These are phyloP conservation scores for Mycena polygramma DNA, from an alignment of 768 basidiomycete species.

Conservation along the genomic window DNA sequence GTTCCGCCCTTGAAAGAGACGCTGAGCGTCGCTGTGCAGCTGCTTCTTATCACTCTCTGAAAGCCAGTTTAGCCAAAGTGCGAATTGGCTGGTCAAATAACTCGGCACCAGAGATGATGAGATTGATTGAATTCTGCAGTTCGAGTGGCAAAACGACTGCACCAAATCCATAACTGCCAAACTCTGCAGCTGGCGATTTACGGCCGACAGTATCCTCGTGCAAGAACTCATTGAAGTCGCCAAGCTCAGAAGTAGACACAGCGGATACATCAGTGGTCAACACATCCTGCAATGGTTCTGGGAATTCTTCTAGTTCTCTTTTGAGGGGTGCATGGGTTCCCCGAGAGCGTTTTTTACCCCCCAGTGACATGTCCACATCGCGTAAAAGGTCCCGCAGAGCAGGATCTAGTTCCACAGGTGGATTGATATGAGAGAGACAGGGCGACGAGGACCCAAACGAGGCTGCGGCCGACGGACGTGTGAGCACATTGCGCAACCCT, in stretches of 20 bases:
- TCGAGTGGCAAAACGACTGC: conserved; percentile 80
- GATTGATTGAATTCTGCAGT: conserved; percentile 73
- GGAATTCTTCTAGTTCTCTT: conserved; percentile 70
- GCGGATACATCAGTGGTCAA: conserved; percentile 33
- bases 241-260: conserved; percentile 43
- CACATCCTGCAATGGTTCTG: conserved; percentile 33
- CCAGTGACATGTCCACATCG: conserved; percentile 78
- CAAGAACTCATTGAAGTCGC: conserved; percentile 46
- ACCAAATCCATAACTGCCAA: conserved; percentile 82
- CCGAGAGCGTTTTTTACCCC: conserved; percentile 47
- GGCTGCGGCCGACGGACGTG: conserved; percentile 12
- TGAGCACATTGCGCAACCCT: conserved; percentile 20
- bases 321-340: conserved; percentile 42
- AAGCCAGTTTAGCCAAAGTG: conserved; percentile 31
- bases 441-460: conserved; percentile 19
- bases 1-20: conserved; percentile 67
- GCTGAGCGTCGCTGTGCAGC: conserved; percentile 78
- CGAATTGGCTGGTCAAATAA: conserved; percentile 16
- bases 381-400: conserved; percentile 70
- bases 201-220: conserved; percentile 49
- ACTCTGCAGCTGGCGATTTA: conserved; percentile 86
- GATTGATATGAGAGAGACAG: conserved; percentile 60
- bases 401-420: conserved; percentile 75
- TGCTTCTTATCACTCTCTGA: conserved; percentile 74
- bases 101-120: conserved; percentile 73